Evolutionary conservation across 805 yeast genomes (phyloP).

Genomic region (Metschnikowia corniflorae): DNA sequence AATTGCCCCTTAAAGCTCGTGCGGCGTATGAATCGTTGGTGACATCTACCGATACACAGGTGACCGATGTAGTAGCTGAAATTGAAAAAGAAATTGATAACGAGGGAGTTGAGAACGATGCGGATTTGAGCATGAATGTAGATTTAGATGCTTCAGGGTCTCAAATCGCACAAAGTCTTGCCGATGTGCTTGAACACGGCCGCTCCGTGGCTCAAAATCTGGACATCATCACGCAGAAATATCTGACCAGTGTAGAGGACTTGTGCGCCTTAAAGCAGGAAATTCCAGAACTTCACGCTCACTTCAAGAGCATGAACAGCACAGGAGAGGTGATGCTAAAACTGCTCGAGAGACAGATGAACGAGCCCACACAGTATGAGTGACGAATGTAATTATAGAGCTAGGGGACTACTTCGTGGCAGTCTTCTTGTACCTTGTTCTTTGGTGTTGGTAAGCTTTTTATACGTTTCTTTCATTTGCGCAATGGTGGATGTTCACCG

Average conservation of each 20-base stretch:
- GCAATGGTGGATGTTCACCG: too few relatives aligned
- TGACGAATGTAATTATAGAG: too few relatives aligned
- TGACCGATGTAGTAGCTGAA: conserved; percentile 25
- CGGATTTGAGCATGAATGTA: too few relatives aligned
- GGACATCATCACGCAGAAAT: conserved; percentile 22
- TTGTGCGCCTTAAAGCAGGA: conserved; percentile 32
- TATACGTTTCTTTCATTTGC: too few relatives aligned
- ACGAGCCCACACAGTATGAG: too few relatives aligned
- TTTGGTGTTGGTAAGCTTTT: too few relatives aligned
- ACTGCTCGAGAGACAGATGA: conserved; percentile 4
- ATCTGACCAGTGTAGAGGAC: conserved; percentile 26
- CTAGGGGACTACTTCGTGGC: too few relatives aligned
- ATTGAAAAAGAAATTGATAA: neutral
- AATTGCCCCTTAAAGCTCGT: conserved; percentile 44
- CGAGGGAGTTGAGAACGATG: neutral
- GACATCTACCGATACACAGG: conserved; percentile 28
- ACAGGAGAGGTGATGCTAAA: conserved; percentile 27
- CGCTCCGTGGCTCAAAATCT: too few relatives aligned
- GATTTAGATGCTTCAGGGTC: too few relatives aligned
- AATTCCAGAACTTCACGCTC: conserved; percentile 36
- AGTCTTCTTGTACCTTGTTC: too few relatives aligned
- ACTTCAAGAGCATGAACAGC: conserved; percentile 32
- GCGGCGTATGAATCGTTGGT: conserved; percentile 35
- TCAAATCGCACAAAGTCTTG: neutral
- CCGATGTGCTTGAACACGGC: conserved; percentile 1